A percentile compares a stretch with the other conserved stretches of the same genome.
Evolutionary conservation across 305 asterid species (phyloP).

Genomic region (Fraxinus albicans): DNA sequence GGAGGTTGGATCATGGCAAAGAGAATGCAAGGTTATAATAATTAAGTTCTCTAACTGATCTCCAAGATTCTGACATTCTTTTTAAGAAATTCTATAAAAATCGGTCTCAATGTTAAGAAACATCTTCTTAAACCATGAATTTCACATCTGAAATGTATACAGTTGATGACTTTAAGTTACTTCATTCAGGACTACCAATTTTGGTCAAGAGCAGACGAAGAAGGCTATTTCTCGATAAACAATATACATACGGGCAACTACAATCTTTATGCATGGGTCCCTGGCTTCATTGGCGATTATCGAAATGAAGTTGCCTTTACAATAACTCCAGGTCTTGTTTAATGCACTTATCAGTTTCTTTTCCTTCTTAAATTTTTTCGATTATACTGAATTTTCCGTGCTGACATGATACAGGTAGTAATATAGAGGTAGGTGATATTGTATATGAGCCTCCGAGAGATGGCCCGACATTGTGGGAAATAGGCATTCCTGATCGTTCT

Average conservation of each 20-base stretch:
- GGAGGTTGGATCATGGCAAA: conserved; percentile 85
- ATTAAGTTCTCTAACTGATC: background rate
- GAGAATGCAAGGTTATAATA: conserved; percentile 79
- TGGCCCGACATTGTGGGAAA: conserved; percentile 95
- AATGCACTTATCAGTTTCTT: background rate
- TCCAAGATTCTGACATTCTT: background rate
- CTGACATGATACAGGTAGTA: conserved; percentile 43
- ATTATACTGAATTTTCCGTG: background rate
- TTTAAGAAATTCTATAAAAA: background rate
- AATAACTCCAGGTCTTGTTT: conserved; percentile 59
- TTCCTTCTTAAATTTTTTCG: background rate
- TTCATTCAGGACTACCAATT: conserved; percentile 75
- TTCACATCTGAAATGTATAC: background rate
- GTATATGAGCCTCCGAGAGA: conserved; percentile 77
- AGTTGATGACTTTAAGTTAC: background rate
- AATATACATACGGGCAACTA: conserved; percentile 58
- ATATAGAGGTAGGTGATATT: conserved; percentile 57
- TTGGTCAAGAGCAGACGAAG: conserved; percentile 71
- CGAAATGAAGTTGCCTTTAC: conserved; percentile 47
- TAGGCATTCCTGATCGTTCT: conserved; percentile 85
- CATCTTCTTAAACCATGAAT: background rate
- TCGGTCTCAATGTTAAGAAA: background rate
- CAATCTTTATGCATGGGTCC: conserved; percentile 87
- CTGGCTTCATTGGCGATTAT: conserved; percentile 88
- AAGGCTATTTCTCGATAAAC: conserved; percentile 63